Evolutionary conservation across 192 early-diverging fungal species (phyloP).

Genomic region (Coemansia sp.): DNA sequence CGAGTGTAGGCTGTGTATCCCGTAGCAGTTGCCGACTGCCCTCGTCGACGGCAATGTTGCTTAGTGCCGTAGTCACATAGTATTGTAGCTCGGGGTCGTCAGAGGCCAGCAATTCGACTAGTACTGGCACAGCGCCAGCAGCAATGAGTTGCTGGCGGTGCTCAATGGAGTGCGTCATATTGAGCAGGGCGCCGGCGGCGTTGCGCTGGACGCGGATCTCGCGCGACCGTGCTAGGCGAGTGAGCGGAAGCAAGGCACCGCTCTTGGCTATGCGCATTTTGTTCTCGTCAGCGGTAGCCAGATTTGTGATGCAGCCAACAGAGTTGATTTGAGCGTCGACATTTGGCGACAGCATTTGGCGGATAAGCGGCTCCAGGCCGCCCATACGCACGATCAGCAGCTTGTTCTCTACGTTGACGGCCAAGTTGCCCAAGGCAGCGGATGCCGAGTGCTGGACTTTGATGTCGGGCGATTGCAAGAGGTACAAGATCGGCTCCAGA

Average conservation of each 20-base stretch:
- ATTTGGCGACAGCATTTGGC: constrained; percentile 82
- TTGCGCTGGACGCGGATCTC: constrained; percentile 88
- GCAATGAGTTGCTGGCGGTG: constrained; percentile 82
- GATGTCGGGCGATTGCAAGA: constrained; percentile 80
- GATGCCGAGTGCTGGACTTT: constrained; percentile 85
- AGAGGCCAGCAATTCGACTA: constrained; percentile 73
- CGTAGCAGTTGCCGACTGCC: constrained; percentile 67
- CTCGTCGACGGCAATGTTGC: constrained; percentile 88
- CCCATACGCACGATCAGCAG: constrained; percentile 81
- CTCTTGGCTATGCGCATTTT: constrained; percentile 87
- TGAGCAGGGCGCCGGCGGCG: constrained; percentile 86
- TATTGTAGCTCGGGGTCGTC: constrained; percentile 86
- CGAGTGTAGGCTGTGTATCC: constrained; percentile 71
- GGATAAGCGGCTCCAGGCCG: constrained; percentile 80
- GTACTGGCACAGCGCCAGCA: constrained; percentile 79
- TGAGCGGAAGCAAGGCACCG: constrained; percentile 73
- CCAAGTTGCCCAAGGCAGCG: constrained; percentile 89
- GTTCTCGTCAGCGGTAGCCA: constrained; percentile 87
- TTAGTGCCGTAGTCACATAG: constrained; percentile 86
- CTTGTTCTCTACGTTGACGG: constrained; percentile 75
- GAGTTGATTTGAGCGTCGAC: constrained; percentile 93
- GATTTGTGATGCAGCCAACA: constrained; percentile 91
- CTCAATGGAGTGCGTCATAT: constrained; percentile 89
- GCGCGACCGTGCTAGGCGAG: constrained; percentile 72
- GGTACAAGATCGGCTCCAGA: constrained; percentile 77